Percentiles rank a stretch among this genome's conserved stretches.
Conservation (phyloP, 768 basidiomycete genomes). For the Ephemerocybe angulata region DNA sequence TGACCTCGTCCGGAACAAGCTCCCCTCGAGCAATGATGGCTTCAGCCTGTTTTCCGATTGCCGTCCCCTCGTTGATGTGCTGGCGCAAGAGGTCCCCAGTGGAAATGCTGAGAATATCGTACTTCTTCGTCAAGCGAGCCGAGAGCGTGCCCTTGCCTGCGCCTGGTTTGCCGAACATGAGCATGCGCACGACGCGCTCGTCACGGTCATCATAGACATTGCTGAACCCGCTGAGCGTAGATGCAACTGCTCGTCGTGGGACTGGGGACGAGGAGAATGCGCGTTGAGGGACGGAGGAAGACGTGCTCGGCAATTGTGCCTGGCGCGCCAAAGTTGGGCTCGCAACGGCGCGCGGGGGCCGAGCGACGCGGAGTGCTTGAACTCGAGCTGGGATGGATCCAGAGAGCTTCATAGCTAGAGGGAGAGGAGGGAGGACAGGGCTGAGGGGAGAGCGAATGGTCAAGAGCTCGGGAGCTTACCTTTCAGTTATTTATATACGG, state of each 20-base stretch:
- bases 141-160: conserved; percentile 85
- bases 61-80: conserved; percentile 74
- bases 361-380: conserved; percentile 8
- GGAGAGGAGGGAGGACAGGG: conserved; percentile 9
- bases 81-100: conserved; percentile 84
- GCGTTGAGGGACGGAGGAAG: conserved; percentile 11
- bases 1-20: conserved; percentile 73
- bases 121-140: conserved; percentile 71
- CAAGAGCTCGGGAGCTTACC: neutral
- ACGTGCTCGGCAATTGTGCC: conserved; percentile 13
- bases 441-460: conserved; percentile 6
- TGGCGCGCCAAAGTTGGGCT: conserved; percentile 13
- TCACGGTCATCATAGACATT: conserved; percentile 36
- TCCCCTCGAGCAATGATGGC: conserved; percentile 75
- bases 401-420: conserved; percentile 5
- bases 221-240: conserved; percentile 44
- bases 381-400: neutral
- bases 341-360: conserved; percentile 13
- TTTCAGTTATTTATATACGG: neutral
- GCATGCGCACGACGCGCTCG: conserved; percentile 51
- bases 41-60: conserved; percentile 71
- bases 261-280: conserved; percentile 21
- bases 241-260: conserved; percentile 44
- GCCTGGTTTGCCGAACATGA: conserved; percentile 81
- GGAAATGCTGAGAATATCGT: conserved; percentile 72